These are phyloP conservation scores for Geotrichum candidum DNA, from an alignment of 1,139 yeast species.

Conservation along the genomic window DNA sequence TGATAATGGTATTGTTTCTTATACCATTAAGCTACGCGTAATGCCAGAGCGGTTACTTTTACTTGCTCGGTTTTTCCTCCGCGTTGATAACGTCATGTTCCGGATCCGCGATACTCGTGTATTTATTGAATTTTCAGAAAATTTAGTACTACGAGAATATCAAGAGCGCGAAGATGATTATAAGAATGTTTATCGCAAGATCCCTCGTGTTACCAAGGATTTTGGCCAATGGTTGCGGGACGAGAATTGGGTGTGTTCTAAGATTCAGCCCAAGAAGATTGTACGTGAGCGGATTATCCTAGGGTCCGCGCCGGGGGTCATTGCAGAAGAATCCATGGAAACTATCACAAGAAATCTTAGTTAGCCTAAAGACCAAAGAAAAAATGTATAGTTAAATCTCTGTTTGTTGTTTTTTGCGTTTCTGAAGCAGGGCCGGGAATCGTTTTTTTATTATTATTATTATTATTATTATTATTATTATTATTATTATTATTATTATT, in stretches of 20 bases:
- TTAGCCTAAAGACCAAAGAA: not conserved
- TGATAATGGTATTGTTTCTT: conserved; percentile 83
- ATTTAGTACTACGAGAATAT: conserved; percentile 66
- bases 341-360: not conserved
- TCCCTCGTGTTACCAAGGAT: conserved; percentile 49
- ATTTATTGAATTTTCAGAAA: conserved; percentile 67
- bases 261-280: conserved; percentile 43
- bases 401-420: too few relatives aligned
- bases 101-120: conserved; percentile 80
- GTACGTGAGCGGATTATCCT: conserved; percentile 14
- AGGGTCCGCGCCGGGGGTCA: not conserved
- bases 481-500: too few relatives aligned
- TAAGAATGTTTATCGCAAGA: conserved; percentile 45
- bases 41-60: conserved; percentile 77
- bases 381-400: too few relatives aligned
- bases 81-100: conserved; percentile 86
- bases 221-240: conserved; percentile 75
- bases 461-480: too few relatives aligned
- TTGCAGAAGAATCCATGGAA: too few relatives aligned
- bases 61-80: conserved; percentile 68
- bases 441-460: too few relatives aligned
- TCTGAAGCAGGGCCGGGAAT: too few relatives aligned
- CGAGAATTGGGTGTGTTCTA: conserved; percentile 69
- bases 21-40: conserved; percentile 75
- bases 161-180: conserved; percentile 68